Evolutionary conservation across 1,284 basidiomycete species (phyloP).

Genomic region (Ceratobasidium sp.): DNA sequence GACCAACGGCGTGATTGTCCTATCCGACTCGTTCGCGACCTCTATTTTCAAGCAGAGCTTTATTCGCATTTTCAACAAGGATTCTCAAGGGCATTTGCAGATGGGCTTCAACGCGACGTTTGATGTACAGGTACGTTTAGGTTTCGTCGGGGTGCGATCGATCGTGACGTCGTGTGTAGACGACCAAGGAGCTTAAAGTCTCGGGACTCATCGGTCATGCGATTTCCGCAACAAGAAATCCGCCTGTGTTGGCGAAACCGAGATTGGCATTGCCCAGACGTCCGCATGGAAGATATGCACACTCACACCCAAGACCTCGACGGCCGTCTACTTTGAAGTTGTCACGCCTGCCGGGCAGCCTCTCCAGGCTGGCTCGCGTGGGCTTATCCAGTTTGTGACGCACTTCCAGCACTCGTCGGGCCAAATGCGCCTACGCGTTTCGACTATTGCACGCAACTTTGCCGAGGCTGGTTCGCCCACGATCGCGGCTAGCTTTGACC

Average conservation of each 20-base stretch:
- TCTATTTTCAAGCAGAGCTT: constrained; percentile 99
- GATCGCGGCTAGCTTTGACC: constrained; percentile 95
- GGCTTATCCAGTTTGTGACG: constrained; percentile 97
- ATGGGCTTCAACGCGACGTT: constrained; percentile 99
- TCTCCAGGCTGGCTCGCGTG: constrained; percentile 87
- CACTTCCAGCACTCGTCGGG: constrained; percentile 98
- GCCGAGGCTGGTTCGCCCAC: constrained; percentile 94
- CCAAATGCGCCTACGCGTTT: constrained; percentile 92
- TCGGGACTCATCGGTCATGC: constrained; percentile 98
- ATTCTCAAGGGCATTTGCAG: constrained; percentile 88
- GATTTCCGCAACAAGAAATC: constrained; percentile 98
- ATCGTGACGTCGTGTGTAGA: constrained; percentile 57
- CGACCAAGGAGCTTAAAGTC: constrained; percentile 98
- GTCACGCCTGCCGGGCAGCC: constrained; percentile 98
- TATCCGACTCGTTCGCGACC: constrained; percentile 97
- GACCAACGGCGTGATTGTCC: constrained; percentile 95
- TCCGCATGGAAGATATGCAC: constrained; percentile 99
- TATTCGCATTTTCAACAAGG: constrained; percentile 92
- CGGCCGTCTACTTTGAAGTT: constrained; percentile 97
- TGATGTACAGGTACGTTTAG: constrained; percentile 81
- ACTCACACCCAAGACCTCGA: constrained; percentile 86
- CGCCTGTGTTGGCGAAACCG: constrained; percentile 96
- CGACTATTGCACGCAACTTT: constrained; percentile 96
- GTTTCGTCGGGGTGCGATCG: neutral
- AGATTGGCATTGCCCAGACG: constrained; percentile 98